These are phyloP conservation scores for Trichoderma guizhouense DNA, from an alignment of 2,329 filamentous ascomycete species.

Conservation along the genomic window DNA sequence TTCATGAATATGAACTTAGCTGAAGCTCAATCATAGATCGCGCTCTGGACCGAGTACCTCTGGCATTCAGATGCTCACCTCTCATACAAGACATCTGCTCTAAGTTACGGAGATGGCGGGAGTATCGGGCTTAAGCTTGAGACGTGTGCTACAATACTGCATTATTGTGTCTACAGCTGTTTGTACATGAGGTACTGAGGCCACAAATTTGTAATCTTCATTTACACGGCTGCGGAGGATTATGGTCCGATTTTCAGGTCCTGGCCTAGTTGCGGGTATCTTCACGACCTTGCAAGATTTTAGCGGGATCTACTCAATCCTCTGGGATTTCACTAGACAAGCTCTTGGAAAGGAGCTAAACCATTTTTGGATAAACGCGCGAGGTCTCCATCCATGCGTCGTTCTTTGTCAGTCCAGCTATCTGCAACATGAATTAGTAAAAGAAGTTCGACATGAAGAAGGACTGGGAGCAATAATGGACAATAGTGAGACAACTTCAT, in stretches of 20 bases:
- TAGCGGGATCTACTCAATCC: not conserved
- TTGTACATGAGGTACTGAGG: fast-evolving
- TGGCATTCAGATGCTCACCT: not conserved
- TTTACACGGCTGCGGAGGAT: not conserved
- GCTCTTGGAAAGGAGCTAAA: not conserved
- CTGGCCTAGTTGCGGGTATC: not conserved
- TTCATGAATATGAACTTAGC: not conserved
- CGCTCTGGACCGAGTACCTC: not conserved
- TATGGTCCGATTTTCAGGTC: not conserved
- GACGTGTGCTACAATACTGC: not conserved
- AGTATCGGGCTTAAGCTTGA: not conserved
- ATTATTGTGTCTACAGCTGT: not conserved
- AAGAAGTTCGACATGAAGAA: not conserved
- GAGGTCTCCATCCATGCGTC: not conserved
- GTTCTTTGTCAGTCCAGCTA: not conserved
- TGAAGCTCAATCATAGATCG: not conserved
- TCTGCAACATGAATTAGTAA: not conserved
- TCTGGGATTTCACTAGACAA: not conserved
- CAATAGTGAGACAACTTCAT: not conserved
- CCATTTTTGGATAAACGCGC: not conserved
- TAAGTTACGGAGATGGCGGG: not conserved
- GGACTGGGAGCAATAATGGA: not conserved
- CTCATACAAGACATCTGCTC: not conserved
- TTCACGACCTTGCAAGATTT: not conserved
- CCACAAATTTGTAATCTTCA: not conserved